Evolutionary conservation across 495 filamentous ascomycete species (phyloP).

Genomic region (Terfezia boudieri): DNA sequence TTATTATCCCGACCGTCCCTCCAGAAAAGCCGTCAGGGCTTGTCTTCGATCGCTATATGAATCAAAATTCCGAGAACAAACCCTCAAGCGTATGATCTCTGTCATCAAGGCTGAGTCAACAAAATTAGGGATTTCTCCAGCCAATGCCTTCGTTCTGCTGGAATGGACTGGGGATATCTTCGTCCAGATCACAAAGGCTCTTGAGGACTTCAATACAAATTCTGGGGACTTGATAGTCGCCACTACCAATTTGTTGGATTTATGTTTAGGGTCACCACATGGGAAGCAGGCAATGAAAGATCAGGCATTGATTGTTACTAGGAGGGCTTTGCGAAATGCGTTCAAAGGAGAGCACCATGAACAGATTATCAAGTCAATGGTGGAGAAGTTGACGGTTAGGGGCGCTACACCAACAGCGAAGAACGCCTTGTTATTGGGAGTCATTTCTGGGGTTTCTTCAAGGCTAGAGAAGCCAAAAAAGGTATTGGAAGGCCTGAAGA

Average conservation of each 20-base stretch:
- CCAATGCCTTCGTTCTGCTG: conserved; percentile 67
- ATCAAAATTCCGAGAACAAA: conserved; percentile 30
- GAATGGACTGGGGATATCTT: conserved; percentile 40
- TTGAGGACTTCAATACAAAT: conserved; percentile 6
- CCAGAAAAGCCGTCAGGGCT: conserved; percentile 55
- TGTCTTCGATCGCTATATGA: conserved; percentile 43
- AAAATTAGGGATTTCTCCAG: conserved; percentile 51
- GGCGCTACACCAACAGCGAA: conserved; percentile 34
- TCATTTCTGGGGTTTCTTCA: conserved; percentile 64
- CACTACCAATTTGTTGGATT: conserved; percentile 32
- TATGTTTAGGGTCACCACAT: conserved; percentile 36
- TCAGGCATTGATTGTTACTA: conserved; percentile 41
- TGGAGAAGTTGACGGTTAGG: conserved; percentile 44
- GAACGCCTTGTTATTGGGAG: conserved; percentile 58
- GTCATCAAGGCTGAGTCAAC: conserved; percentile 36
- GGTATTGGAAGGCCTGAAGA: conserved; percentile 39
- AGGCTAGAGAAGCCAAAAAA: conserved; percentile 36
- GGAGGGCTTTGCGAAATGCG: conserved; percentile 47
- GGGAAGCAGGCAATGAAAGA: conserved; percentile 11
- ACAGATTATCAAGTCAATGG: conserved; percentile 36
- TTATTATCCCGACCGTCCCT: conserved; percentile 65
- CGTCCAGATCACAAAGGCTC: conserved; percentile 5
- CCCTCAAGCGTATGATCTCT: conserved; percentile 28
- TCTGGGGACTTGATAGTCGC: conserved; percentile 5
- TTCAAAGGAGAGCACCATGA: conserved; percentile 37